phyloP scores from a whole-genome alignment of 176 grass and related monocot species.

The Eragrostis curvula region DNA sequence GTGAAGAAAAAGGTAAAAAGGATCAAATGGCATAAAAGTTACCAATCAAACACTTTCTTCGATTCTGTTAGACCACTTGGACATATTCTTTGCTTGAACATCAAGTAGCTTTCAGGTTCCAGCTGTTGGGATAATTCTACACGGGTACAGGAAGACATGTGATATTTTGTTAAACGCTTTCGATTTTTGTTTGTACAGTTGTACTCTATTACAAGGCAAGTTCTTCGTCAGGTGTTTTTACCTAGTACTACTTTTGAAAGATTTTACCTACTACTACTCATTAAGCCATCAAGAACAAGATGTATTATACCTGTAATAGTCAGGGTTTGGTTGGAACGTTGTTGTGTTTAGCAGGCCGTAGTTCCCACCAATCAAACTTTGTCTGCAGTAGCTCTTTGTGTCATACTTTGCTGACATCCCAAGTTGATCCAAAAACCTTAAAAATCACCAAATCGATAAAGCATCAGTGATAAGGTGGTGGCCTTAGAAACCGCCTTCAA shows the following conservation, averaged over 20 bases:
- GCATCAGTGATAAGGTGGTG: no score
- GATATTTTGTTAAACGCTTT: background rate
- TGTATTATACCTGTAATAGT: conserved; percentile 75
- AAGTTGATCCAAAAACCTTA: conserved; percentile 74
- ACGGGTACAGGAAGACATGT: background rate
- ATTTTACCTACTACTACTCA: background rate
- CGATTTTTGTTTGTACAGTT: background rate
- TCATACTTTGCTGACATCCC: conserved; percentile 76
- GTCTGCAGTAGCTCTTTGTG: conserved; percentile 76
- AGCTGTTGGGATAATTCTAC: background rate
- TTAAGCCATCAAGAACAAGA: conserved; percentile 18
- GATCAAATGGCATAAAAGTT: background rate
- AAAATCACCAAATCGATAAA: background rate
- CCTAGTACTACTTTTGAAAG: background rate
- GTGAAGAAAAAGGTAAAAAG: background rate
- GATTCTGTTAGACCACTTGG: background rate
- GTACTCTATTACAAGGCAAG: background rate
- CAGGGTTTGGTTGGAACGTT: conserved; percentile 79
- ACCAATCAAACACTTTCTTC: background rate
- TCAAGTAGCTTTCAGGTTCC: conserved; percentile 6
- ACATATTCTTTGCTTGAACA: conserved; percentile 20
- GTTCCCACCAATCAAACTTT: conserved; percentile 80
- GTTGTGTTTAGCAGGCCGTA: conserved; percentile 74
- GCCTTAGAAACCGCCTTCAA: background rate
- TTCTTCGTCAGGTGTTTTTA: conserved; percentile 12